Percentiles rank a stretch among this genome's conserved stretches.
phyloP scores from a whole-genome alignment of 257 asterid species.

The Nicotiana paniculata region DNA sequence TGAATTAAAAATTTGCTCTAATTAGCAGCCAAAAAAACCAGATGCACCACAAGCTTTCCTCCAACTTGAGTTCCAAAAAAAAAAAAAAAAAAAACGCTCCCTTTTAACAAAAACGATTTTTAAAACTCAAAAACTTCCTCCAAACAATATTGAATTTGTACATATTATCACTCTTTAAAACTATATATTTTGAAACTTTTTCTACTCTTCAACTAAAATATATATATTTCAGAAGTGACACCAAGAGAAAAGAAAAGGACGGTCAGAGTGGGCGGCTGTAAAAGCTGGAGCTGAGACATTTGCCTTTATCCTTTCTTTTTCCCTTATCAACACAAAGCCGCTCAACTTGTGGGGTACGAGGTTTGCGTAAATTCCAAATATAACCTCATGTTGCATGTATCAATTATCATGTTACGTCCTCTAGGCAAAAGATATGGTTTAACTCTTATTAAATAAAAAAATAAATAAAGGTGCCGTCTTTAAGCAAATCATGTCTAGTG shows the following conservation, averaged over 20 bases:
- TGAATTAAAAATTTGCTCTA: too few species aligned
- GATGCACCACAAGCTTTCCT: neutral
- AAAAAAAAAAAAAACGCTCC: neutral
- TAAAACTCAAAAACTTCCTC: neutral
- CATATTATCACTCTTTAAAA: neutral
- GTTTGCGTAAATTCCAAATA: neutral
- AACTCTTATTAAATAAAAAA: neutral
- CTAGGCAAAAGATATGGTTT: neutral
- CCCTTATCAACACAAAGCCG: conserved; percentile 11
- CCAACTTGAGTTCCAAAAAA: neutral
- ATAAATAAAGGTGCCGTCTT: neutral
- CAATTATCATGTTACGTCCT: neutral
- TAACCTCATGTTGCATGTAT: neutral
- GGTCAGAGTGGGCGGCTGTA: conserved; percentile 36
- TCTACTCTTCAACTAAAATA: neutral
- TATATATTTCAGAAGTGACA: neutral
- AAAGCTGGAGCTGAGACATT: conserved; percentile 14
- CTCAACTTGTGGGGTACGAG: conserved; percentile 8
- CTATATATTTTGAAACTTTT: neutral
- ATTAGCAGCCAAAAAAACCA: too few species aligned
- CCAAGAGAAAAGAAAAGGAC: neutral
- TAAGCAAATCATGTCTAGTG: conserved; percentile 1
- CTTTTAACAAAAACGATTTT: neutral
- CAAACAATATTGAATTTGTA: neutral
- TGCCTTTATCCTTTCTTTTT: neutral